phyloP scores from a whole-genome alignment of 1,139 yeast species.

The Taphrina pruni region DNA sequence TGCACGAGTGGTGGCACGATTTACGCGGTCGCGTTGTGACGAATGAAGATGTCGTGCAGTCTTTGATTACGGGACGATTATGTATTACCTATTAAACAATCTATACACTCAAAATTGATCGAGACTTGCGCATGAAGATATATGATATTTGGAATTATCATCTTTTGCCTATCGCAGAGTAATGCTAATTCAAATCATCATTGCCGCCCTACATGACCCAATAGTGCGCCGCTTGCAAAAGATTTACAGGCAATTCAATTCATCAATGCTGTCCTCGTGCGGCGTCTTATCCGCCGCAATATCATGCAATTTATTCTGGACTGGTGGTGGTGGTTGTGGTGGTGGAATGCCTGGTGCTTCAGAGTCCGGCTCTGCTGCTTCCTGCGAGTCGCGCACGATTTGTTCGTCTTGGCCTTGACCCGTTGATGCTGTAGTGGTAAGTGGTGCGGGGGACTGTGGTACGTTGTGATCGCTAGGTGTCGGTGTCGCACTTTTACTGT shows the following conservation, averaged over 20 bases:
- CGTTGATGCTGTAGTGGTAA: not conserved
- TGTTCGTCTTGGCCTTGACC: not conserved
- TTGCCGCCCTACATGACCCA: too few relatives aligned
- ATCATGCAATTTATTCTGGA: conserved; percentile 1
- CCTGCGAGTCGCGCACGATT: conserved; percentile 1
- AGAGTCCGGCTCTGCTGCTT: conserved; percentile 12
- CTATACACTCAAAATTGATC: too few relatives aligned
- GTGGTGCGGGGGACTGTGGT: not conserved
- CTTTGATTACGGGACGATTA: conserved; percentile 31
- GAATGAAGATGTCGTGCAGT: conserved; percentile 39
- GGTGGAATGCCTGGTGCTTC: not conserved
- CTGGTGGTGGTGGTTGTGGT: not conserved
- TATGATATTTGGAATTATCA: too few relatives aligned
- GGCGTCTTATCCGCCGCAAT: conserved; percentile 1
- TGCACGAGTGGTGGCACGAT: not conserved
- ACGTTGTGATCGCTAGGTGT: not conserved
- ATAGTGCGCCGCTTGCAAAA: not conserved
- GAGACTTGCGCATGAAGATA: too few relatives aligned
- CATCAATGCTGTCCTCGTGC: conserved; percentile 25
- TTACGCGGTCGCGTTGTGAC: conserved; percentile 20
- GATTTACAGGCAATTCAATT: conserved; percentile 1
- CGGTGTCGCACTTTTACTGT: not conserved
- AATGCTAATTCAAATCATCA: too few relatives aligned
- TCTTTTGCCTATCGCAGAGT: too few relatives aligned
- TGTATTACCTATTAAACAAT: conserved; percentile 1